phyloP scores from a whole-genome alignment of 306 rosid genomes.

The Corylus avellana region DNA sequence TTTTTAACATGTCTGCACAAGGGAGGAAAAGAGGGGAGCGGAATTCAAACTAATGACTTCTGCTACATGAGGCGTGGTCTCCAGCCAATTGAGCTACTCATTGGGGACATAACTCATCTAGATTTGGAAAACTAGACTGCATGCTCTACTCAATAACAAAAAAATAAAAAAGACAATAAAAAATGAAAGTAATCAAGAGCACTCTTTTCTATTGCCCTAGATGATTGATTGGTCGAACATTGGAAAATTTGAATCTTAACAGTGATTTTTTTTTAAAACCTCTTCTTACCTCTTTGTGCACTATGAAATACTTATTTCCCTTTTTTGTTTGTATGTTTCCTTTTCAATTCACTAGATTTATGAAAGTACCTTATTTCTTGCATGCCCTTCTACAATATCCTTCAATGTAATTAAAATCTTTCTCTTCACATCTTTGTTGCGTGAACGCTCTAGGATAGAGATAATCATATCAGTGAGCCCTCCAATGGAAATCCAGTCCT shows the following conservation, averaged over 20 bases:
- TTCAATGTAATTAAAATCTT: conserved; percentile 63
- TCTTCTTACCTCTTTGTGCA: neutral
- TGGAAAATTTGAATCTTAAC: too few species aligned
- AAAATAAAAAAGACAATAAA: too few species aligned
- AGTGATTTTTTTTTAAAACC: too few species aligned
- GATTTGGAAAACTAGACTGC: neutral
- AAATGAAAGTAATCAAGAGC: too few species aligned
- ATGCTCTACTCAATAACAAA: too few species aligned
- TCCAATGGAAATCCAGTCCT: conserved; percentile 78
- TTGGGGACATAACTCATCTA: neutral
- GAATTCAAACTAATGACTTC: too few species aligned
- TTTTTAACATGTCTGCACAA: too few species aligned
- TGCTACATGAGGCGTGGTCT: too few species aligned
- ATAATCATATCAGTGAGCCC: conserved; percentile 52
- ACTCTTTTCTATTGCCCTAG: too few species aligned
- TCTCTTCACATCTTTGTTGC: conserved; percentile 53
- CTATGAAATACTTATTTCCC: neutral
- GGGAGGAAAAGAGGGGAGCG: too few species aligned
- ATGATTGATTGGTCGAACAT: too few species aligned
- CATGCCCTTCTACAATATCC: conserved; percentile 64
- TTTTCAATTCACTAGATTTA: neutral
- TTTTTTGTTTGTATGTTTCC: neutral
- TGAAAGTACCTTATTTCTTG: conserved; percentile 66
- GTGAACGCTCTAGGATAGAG: conserved; percentile 49
- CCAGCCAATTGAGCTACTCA: too few species aligned